Evolutionary conservation across 1,284 basidiomycete species (phyloP).

Genomic region (Xerocomus minutiporus): DNA sequence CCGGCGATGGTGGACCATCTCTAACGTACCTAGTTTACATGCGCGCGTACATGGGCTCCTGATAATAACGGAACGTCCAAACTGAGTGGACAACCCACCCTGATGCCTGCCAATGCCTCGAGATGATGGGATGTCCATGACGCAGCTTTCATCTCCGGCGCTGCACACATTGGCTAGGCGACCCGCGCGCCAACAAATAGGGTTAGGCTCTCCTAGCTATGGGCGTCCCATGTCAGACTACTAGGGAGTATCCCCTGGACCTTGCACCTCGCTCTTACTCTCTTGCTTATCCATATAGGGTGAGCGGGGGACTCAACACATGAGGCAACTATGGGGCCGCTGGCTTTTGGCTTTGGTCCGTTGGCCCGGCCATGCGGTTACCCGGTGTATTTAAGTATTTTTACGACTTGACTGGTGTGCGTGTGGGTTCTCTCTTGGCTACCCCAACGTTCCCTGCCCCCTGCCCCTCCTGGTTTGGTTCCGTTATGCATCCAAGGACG

Average conservation of each 20-base stretch:
- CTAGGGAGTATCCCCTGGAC: slow-evolving; percentile 11
- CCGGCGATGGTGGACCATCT: neutral
- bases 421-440: slow-evolving; percentile 16
- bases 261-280: slow-evolving; percentile 6
- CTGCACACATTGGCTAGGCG: neutral
- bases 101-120: neutral
- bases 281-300: slow-evolving; percentile 8
- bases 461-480: neutral
- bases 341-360: slow-evolving; percentile 24
- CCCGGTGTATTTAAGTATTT: slow-evolving; percentile 25
- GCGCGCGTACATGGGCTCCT: neutral
- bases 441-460: slow-evolving; percentile 12
- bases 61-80: neutral
- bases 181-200: slow-evolving; percentile 3
- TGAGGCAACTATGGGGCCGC: slow-evolving; percentile 16
- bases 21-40: neutral
- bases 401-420: slow-evolving; percentile 2
- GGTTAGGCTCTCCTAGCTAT: slow-evolving; percentile 1
- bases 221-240: slow-evolving; percentile 10
- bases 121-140: neutral
- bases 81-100: neutral
- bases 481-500: slow-evolving; percentile 17
- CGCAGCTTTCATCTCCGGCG: slow-evolving; percentile 25
- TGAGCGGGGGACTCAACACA: slow-evolving; percentile 22
- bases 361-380: slow-evolving; percentile 16